phyloP scores from a whole-genome alignment of 306 rosid genomes.

The Albizia julibrissin region DNA sequence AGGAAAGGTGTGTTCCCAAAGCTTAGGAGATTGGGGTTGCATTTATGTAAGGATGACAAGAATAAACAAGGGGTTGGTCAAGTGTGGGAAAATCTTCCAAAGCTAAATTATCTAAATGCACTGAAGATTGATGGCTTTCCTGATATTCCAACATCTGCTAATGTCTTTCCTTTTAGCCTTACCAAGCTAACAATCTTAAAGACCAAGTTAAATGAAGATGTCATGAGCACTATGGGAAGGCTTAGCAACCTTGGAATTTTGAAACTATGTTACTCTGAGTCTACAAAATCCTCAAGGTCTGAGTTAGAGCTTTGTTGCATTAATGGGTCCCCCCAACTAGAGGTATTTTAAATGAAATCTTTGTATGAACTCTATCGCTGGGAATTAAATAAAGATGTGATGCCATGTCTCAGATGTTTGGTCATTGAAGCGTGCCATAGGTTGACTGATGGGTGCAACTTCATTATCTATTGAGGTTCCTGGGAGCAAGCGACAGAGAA shows the following conservation, averaged over 20 bases:
- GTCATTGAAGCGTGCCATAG: background rate
- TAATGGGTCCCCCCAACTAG: background rate
- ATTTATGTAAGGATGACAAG: background rate
- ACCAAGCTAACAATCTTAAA: background rate
- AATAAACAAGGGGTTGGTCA: background rate
- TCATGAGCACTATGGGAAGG: background rate
- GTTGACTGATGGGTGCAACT: background rate
- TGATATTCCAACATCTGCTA: background rate
- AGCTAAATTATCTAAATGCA: background rate
- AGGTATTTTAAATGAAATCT: background rate
- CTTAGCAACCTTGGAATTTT: background rate
- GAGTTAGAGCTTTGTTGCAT: background rate
- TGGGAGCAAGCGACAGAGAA: too few species aligned
- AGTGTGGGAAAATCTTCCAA: background rate
- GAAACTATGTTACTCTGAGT: background rate
- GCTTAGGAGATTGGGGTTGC: background rate
- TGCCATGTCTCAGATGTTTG: background rate
- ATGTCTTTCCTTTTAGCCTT: background rate
- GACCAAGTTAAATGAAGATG: background rate
- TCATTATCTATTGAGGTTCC: background rate
- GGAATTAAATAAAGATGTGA: background rate
- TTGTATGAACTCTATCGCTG: background rate
- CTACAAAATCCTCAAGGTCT: background rate
- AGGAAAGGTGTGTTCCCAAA: background rate
- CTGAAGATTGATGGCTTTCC: background rate